phyloP scores from a whole-genome alignment of 139 green algal genomes.

The Picochlorum sp. region DNA sequence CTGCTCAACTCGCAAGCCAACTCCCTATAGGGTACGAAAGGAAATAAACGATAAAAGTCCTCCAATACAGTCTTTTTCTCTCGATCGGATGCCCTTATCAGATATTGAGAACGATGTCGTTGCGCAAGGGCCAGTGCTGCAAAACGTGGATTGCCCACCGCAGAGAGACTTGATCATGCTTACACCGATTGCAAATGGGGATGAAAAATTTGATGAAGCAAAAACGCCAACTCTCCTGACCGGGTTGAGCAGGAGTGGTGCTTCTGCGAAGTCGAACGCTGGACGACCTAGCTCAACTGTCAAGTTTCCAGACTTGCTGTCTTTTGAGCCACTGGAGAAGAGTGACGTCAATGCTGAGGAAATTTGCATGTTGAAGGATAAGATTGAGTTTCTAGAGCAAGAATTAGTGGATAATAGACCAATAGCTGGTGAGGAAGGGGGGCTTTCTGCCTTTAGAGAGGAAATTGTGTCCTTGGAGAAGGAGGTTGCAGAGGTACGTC shows the following conservation, averaged over 20 bases:
- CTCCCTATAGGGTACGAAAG: not conserved
- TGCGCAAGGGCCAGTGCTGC: not conserved
- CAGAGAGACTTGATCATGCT: not conserved
- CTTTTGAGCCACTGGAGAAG: not conserved
- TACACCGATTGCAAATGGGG: not conserved
- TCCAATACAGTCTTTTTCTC: not conserved
- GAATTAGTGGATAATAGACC: not conserved
- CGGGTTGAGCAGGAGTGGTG: no score
- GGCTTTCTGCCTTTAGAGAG: no score
- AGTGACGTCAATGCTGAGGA: not conserved
- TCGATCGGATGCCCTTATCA: not conserved
- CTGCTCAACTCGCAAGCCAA: not conserved
- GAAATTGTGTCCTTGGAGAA: not conserved
- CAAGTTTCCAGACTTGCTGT: not conserved
- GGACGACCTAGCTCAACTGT: no score
- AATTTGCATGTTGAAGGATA: not conserved
- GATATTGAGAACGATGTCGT: not conserved
- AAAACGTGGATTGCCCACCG: not conserved
- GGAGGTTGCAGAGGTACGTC: not conserved
- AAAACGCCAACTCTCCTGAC: not conserved
- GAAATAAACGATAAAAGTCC: not conserved
- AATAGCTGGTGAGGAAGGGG: not conserved
- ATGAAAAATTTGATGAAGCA: not conserved
- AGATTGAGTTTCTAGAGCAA: not conserved
- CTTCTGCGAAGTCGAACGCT: no score